phyloP scores from a whole-genome alignment of 768 basidiomycete genomes.

The Suillus ampliporus region DNA sequence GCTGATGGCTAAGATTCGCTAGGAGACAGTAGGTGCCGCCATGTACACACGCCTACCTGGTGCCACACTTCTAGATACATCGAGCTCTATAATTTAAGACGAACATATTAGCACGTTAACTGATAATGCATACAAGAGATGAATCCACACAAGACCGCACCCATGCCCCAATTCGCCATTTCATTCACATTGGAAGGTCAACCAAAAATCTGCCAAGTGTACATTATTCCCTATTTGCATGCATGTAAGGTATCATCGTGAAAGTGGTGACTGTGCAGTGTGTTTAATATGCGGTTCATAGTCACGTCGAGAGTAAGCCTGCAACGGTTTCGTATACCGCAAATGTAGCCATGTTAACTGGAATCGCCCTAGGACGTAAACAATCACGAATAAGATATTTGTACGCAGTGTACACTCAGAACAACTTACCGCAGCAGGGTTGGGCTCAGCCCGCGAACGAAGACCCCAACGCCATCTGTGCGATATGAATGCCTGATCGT shows the following conservation, averaged over 20 bases:
- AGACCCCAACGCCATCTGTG: constrained; percentile 68
- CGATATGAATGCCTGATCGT: constrained; percentile 66
- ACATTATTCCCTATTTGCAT: neutral
- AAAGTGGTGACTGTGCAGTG: neutral
- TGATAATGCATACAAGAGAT: neutral
- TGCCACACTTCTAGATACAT: neutral
- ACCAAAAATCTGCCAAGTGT: neutral
- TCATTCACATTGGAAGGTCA: neutral
- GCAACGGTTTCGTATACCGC: constrained; percentile 71
- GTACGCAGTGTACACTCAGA: neutral
- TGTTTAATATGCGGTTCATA: constrained; percentile 3
- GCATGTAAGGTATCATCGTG: neutral
- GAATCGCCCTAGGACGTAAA: constrained; percentile 60
- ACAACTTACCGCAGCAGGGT: constrained; percentile 72
- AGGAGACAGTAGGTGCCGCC: too few species aligned
- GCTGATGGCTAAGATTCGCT: neutral
- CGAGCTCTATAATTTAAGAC: neutral
- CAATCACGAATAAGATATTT: constrained; percentile 10
- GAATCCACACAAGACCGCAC: neutral
- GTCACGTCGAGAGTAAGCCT: constrained; percentile 36
- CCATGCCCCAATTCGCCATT: neutral
- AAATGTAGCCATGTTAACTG: constrained; percentile 87
- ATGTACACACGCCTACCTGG: neutral
- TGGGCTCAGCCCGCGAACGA: constrained; percentile 78
- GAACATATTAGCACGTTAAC: neutral